phyloP scores from a whole-genome alignment of 352 stramenopile genomes.

The Pythium insidiosum region DNA sequence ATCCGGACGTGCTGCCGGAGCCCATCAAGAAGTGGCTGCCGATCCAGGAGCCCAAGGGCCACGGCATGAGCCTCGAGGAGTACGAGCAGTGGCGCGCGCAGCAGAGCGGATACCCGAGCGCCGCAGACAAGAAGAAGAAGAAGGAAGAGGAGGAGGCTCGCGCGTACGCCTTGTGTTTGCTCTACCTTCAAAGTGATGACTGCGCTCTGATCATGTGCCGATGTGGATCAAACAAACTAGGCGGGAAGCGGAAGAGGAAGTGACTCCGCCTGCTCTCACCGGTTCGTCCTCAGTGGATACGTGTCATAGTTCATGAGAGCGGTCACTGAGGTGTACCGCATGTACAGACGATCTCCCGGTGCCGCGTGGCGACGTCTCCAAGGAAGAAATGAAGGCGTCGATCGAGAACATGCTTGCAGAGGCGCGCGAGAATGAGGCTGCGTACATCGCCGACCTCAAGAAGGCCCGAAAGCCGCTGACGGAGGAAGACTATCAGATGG shows the following conservation, averaged over 20 bases:
- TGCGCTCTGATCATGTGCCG: not conserved
- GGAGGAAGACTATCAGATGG: conserved; percentile 76
- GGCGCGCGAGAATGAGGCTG: conserved; percentile 72
- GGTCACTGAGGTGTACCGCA: too few relatives aligned
- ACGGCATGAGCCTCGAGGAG: conserved; percentile 83
- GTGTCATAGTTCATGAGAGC: too few relatives aligned
- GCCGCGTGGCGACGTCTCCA: conserved; percentile 40
- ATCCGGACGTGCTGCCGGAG: conserved; percentile 70
- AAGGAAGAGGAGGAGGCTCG: conserved; percentile 34
- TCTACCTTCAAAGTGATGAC: conserved; percentile 27
- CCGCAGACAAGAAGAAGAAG: conserved; percentile 24
- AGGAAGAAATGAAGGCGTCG: conserved; percentile 58
- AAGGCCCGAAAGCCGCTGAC: conserved; percentile 29
- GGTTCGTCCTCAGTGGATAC: not conserved
- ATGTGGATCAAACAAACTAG: not conserved
- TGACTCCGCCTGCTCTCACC: not conserved
- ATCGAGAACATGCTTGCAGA: conserved; percentile 69
- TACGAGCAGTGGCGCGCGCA: conserved; percentile 81
- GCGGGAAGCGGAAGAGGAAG: not conserved
- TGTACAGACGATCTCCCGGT: conserved; percentile 41
- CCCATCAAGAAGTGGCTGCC: conserved; percentile 70
- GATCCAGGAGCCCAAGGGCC: conserved; percentile 74
- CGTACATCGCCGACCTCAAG: conserved; percentile 74
- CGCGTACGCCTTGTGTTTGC: too few relatives aligned
- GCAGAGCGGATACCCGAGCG: conserved; percentile 39